These are phyloP conservation scores for Glycine soja DNA, from an alignment of 306 rosid genomes.

Conservation along the genomic window DNA sequence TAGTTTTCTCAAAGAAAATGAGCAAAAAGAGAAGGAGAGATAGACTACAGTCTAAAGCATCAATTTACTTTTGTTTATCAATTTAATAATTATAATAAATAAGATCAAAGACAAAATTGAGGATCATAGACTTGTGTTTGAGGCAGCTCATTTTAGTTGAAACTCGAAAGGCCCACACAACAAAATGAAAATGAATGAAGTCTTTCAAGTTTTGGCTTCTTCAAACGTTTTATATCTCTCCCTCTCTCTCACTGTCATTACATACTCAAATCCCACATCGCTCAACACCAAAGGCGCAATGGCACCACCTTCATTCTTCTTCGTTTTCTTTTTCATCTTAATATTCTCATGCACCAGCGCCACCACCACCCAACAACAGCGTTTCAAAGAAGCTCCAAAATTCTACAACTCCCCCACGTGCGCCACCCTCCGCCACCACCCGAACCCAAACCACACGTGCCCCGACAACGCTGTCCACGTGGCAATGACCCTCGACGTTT, in stretches of 20 bases:
- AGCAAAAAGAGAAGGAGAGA: not conserved
- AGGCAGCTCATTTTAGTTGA: conserved; percentile 45
- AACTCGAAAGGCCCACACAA: conserved; percentile 25
- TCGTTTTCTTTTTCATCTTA: not conserved
- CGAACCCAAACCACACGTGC: conserved; percentile 33
- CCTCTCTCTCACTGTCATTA: not conserved
- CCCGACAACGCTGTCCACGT: conserved; percentile 62
- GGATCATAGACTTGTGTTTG: conserved; percentile 41
- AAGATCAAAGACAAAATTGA: not conserved
- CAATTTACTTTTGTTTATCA: not conserved
- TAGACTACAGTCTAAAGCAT: not conserved
- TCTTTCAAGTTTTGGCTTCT: not conserved
- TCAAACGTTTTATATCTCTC: not conserved
- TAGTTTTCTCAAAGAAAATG: not conserved
- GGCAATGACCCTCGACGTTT: conserved; percentile 88
- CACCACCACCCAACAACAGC: conserved; percentile 33
- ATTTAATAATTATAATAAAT: not conserved
- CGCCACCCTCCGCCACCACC: conserved; percentile 31
- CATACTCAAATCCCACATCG: not conserved
- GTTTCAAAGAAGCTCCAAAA: conserved; percentile 85
- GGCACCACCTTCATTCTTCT: not conserved
- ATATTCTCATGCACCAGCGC: not conserved
- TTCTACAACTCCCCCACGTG: conserved; percentile 82
- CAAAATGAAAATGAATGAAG: conserved; percentile 17
- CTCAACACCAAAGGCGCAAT: not conserved